phyloP scores from a whole-genome alignment of 345 rosid species.

The Citrus glauca region DNA sequence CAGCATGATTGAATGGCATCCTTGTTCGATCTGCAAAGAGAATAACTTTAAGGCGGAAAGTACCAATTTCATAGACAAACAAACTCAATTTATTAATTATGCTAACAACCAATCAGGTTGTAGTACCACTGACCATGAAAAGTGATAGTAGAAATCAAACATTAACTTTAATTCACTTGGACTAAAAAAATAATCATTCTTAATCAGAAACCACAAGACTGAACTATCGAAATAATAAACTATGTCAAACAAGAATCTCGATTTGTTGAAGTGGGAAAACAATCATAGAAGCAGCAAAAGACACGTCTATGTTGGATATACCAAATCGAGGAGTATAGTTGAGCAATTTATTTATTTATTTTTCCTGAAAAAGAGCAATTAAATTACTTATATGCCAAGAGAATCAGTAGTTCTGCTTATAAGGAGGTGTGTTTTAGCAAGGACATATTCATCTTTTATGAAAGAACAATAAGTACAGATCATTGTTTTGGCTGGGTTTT shows the following conservation, averaged over 20 bases:
- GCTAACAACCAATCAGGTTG: not conserved
- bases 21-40: slow-evolving; percentile 59
- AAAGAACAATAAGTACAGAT: not conserved
- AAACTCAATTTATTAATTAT: not conserved
- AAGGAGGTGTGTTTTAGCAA: not conserved
- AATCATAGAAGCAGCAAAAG: not conserved
- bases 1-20: slow-evolving; percentile 81
- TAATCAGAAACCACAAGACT: no score
- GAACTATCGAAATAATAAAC: not conserved
- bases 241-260: not conserved
- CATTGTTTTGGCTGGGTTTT: not conserved
- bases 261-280: not conserved
- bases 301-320: no score
- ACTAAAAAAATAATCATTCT: not conserved
- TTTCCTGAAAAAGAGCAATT: no score
- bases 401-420: not conserved
- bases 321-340: no score
- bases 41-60: not conserved
- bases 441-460: not conserved
- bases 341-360: no score
- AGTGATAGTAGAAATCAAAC: not conserved
- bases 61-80: not conserved
- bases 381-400: not conserved
- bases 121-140: not conserved
- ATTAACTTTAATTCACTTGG: not conserved